These are phyloP conservation scores for Rubia peregrina DNA, from an alignment of 305 asterid species.

Conservation along the genomic window DNA sequence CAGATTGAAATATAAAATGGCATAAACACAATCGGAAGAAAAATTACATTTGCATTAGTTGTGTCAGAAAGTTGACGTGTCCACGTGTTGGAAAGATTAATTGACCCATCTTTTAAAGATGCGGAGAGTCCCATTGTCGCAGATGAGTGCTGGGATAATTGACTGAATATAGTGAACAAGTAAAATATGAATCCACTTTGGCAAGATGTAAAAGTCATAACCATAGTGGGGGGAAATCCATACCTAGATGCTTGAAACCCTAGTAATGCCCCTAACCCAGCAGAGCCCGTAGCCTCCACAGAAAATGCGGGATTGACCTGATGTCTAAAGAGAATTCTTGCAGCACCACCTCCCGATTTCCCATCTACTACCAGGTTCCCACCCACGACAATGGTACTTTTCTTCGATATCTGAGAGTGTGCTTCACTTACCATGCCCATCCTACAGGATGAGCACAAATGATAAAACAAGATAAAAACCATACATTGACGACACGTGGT, in stretches of 20 bases:
- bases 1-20: not conserved
- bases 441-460: slow-evolving; percentile 42
- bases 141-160: slow-evolving; percentile 61
- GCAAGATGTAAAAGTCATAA: slow-evolving; percentile 7
- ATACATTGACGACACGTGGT: not conserved
- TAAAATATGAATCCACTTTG: slow-evolving; percentile 9
- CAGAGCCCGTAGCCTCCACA: slow-evolving; percentile 67
- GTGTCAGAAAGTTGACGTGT: slow-evolving; percentile 78
- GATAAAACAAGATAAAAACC: slow-evolving; percentile 17
- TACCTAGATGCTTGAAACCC: slow-evolving; percentile 84
- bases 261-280: slow-evolving; percentile 71
- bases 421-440: slow-evolving; percentile 92
- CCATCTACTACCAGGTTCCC: slow-evolving; percentile 74
- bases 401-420: slow-evolving; percentile 73
- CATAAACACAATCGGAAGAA: not conserved
- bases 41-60: slow-evolving; percentile 63
- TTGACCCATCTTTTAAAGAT: slow-evolving; percentile 85
- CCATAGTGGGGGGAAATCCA: slow-evolving; percentile 15
- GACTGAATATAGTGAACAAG: slow-evolving; percentile 25
- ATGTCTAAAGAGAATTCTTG: slow-evolving; percentile 66
- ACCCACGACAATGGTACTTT: slow-evolving; percentile 55
- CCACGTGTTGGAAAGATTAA: slow-evolving; percentile 88
- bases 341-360: slow-evolving; percentile 74
- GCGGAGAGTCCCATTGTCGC: slow-evolving; percentile 71
- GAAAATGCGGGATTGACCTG: slow-evolving; percentile 68